Evolutionary conservation across 805 yeast species (phyloP).

Genomic region (Grigorovia humatica): DNA sequence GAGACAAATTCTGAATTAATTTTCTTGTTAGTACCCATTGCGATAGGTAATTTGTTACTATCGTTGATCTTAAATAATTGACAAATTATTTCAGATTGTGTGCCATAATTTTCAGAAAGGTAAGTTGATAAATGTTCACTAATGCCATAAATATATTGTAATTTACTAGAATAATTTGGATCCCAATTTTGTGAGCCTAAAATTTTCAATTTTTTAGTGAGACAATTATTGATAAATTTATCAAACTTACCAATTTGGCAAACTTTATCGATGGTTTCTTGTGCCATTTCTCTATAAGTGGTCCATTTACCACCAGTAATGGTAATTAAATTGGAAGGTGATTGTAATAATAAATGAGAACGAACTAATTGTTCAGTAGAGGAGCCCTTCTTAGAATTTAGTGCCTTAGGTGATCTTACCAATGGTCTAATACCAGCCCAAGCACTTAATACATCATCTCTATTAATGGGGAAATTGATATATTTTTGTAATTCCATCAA

Average conservation of each 20-base stretch:
- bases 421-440: conserved; percentile 97
- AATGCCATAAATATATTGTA: conserved; percentile 67
- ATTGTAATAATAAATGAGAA: conserved; percentile 67
- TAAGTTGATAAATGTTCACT: conserved; percentile 67
- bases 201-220: conserved; percentile 40
- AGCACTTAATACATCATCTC: conserved; percentile 86
- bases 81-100: conserved; percentile 72
- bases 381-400: background rate
- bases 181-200: conserved; percentile 79
- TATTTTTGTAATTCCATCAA: conserved; percentile 82
- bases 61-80: conserved; percentile 42
- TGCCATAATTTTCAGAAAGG: conserved; percentile 79
- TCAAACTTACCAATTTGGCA: conserved; percentile 37
- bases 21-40: conserved; percentile 15
- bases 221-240: conserved; percentile 30
- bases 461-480: conserved; percentile 75
- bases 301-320: conserved; percentile 98
- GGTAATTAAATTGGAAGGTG: conserved; percentile 71
- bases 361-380: conserved; percentile 76
- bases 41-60: conserved; percentile 51
- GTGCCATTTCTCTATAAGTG: conserved; percentile 95
- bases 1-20: conserved; percentile 12
- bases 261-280: conserved; percentile 77
- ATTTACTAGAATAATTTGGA: conserved; percentile 60
- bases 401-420: conserved; percentile 64